Conservation (phyloP, 176 grass and related monocot genomes). For the Tuctoria greenei region DNA sequence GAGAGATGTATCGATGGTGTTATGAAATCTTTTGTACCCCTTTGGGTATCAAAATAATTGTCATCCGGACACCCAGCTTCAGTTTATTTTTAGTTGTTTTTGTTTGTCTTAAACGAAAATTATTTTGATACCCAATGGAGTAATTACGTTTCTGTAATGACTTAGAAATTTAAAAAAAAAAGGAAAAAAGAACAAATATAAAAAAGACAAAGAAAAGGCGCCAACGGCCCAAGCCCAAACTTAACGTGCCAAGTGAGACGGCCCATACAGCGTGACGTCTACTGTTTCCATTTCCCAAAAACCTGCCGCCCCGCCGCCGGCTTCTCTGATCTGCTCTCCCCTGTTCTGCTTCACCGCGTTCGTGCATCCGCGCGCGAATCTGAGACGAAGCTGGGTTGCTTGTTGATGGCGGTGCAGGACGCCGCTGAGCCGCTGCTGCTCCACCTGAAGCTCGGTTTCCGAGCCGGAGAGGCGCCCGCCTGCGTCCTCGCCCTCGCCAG, state of each 20-base stretch:
- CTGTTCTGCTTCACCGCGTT: not conserved
- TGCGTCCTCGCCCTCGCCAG: slow-evolving; percentile 69
- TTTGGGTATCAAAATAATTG: too few species aligned
- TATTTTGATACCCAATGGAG: not conserved
- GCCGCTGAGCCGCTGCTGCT: slow-evolving; percentile 29
- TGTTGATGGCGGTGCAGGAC: slow-evolving; percentile 22
- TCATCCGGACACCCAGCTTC: too few species aligned
- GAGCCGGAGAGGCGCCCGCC: slow-evolving; percentile 62
- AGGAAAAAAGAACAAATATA: not conserved
- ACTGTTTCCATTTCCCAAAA: not conserved
- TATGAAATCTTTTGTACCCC: too few species aligned
- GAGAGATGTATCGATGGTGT: too few species aligned
- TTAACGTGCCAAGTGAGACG: not conserved
- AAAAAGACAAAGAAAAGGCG: too few species aligned
- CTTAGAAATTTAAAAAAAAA: not conserved
- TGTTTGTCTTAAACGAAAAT: too few species aligned
- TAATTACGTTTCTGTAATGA: not conserved
- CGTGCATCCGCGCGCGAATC: not conserved
- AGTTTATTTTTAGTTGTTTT: too few species aligned
- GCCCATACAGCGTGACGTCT: not conserved
- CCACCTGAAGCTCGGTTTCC: slow-evolving; percentile 67
- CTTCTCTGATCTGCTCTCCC: not conserved
- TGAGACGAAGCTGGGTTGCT: not conserved
- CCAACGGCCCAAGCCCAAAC: not conserved
- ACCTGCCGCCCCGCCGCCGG: too few species aligned